phyloP scores from a whole-genome alignment of 805 yeast genomes.

The Kregervanrija fluxuum region DNA sequence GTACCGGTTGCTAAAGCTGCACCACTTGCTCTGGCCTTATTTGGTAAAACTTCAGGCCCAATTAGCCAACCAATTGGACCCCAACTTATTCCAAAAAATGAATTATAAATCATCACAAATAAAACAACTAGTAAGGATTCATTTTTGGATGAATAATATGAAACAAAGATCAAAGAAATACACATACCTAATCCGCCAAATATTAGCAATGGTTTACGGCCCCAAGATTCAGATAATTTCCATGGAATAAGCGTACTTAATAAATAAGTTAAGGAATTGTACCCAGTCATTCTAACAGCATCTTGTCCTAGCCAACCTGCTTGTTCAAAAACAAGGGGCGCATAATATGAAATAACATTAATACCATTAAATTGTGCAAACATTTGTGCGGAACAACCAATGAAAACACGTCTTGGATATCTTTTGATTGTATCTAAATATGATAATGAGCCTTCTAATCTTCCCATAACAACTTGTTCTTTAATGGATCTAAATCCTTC shows the following conservation, averaged over 20 bases:
- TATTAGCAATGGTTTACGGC: constrained; percentile 76
- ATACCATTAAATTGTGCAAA: constrained; percentile 94
- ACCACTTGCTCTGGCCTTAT: constrained; percentile 79
- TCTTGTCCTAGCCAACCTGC: constrained; percentile 92
- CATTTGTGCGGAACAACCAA: constrained; percentile 86
- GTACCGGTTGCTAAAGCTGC: constrained; percentile 88
- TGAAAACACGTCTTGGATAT: constrained; percentile 69
- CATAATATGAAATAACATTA: constrained; percentile 87
- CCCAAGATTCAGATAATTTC: constrained; percentile 88
- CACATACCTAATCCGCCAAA: constrained; percentile 82
- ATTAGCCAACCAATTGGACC: constrained; percentile 92
- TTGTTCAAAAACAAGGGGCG: constrained; percentile 88
- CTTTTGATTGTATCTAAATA: constrained; percentile 69
- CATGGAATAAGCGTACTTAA: constrained; percentile 79
- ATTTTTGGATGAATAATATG: constrained; percentile 50
- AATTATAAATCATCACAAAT: constrained; percentile 72
- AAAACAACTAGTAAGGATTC: constrained; percentile 44
- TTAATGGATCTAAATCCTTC: constrained; percentile 75
- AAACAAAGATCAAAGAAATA: constrained; percentile 53
- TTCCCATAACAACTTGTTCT: constrained; percentile 65
- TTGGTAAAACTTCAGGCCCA: constrained; percentile 75
- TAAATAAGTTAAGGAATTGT: constrained; percentile 51
- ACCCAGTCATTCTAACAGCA: constrained; percentile 88
- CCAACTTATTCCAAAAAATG: constrained; percentile 86
- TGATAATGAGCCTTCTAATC: constrained; percentile 75